These are phyloP conservation scores for Trypanosoma vivax DNA, from an alignment of 208 protist species.

Conservation along the genomic window DNA sequence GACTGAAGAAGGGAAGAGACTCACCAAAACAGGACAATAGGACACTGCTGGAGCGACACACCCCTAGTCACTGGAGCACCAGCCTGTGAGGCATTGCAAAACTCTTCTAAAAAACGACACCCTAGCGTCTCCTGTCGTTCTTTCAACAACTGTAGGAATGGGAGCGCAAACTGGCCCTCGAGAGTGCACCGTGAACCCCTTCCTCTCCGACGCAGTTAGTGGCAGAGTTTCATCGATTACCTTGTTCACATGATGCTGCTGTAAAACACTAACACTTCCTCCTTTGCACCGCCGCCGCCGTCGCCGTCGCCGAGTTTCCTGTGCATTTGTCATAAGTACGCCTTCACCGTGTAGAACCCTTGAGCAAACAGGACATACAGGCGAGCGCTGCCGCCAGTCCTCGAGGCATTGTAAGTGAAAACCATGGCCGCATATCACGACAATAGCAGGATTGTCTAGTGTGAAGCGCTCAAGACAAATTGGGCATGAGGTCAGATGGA, in stretches of 20 bases:
- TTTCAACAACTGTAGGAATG: too few relatives aligned
- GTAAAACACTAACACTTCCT: background rate
- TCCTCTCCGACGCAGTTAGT: background rate
- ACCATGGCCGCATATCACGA: conserved; percentile 67
- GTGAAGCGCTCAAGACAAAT: conserved; percentile 81
- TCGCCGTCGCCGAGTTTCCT: conserved; percentile 18
- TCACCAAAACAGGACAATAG: background rate
- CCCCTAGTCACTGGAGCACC: too few relatives aligned
- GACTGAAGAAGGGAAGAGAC: background rate
- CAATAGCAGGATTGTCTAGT: conserved; percentile 69
- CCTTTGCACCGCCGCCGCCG: conserved; percentile 25
- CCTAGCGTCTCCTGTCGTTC: too few relatives aligned
- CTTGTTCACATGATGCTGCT: background rate
- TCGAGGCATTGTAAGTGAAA: conserved; percentile 81
- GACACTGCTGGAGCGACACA: too few relatives aligned
- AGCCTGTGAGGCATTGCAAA: too few relatives aligned
- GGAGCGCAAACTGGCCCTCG: too few relatives aligned
- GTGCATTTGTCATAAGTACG: conserved; percentile 34
- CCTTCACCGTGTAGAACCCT: conserved; percentile 30
- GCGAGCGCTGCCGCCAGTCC: conserved; percentile 65
- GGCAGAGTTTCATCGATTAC: background rate
- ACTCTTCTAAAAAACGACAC: too few relatives aligned
- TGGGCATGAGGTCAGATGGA: conserved; percentile 56
- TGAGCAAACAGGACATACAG: conserved; percentile 60
- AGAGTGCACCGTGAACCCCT: too few relatives aligned